Percentiles rank a stretch among this genome's conserved stretches.
Conservation (phyloP, 2,329 filamentous ascomycete genomes). For the Fusarium mundagurra region DNA sequence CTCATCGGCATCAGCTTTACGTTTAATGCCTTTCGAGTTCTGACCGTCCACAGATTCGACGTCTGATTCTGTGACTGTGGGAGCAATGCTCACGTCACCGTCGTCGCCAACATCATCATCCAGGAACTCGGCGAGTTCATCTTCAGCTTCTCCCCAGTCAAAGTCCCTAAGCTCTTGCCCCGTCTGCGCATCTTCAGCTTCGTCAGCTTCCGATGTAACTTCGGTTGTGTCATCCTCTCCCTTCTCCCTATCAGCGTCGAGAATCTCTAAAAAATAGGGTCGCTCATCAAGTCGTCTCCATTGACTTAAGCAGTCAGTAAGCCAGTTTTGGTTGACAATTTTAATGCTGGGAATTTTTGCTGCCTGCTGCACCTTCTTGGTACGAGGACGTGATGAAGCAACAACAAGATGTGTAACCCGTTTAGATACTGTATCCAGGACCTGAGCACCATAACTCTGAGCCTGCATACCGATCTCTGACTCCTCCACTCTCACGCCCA, state of each 20-base stretch:
- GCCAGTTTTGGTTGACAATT: constrained; percentile 92
- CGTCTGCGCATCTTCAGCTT: constrained; percentile 45
- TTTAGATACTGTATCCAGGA: constrained; percentile 65
- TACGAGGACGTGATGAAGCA: constrained; percentile 76
- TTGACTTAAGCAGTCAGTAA: constrained; percentile 82
- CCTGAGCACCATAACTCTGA: constrained; percentile 81
- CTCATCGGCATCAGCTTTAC: constrained; percentile 48
- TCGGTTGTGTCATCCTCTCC: constrained; percentile 47
- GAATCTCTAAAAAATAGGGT: constrained; percentile 80
- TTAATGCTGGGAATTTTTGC: constrained; percentile 82
- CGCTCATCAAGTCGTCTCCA: constrained; percentile 85
- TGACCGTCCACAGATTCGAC: constrained; percentile 45
- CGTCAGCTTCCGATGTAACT: constrained; percentile 43
- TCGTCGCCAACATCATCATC: constrained; percentile 62
- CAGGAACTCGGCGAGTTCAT: constrained; percentile 81
- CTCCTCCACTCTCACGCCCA: constrained; percentile 79
- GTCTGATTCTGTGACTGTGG: constrained; percentile 41
- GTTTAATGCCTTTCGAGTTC: constrained; percentile 45
- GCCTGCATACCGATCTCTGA: constrained; percentile 92
- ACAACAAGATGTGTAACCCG: constrained; percentile 80
- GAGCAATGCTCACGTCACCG: constrained; percentile 47
- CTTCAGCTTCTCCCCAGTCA: constrained; percentile 72
- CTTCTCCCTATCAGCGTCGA: constrained; percentile 69
- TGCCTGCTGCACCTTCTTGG: constrained; percentile 90
- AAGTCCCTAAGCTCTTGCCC: constrained; percentile 63